Evolutionary conservation across 495 filamentous ascomycete genomes (phyloP), one percentile per base, ranked within the genome.

Genomic region (Extremus antarcticus): DNA sequence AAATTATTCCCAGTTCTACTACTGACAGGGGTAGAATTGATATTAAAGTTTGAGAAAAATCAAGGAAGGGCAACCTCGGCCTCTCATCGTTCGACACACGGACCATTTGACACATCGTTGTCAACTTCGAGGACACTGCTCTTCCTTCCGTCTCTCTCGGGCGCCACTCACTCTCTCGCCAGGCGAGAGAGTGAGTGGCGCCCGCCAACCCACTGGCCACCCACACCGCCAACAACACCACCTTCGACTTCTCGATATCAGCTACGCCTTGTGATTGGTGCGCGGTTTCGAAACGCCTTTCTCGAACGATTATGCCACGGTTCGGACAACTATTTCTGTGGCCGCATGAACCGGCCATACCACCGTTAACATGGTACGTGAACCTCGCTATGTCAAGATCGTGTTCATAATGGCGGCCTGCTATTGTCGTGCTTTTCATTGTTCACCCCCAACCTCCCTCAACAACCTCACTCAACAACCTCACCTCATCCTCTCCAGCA

Each of bases 311-410:
- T 35, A 43, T 49, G 21, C 22, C 29, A n/a, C 43, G 58, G 56
- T 56, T 60, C 53, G 50, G 53, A 52, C 58, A 48, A 56, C 24
- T 11, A 35, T 20, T 16, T 53, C 35, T 38, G 38, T 35, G 45
- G 59, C 29, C 56, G 56, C 59, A 62, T 62, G 59, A n/a, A 62
- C 59, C 40, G 59, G 56, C 59, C 59, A 39, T 46, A 50, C 56
- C 48, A n/a, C 25, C 16, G 51, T 45, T 47, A 50, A 53, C 50
- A 54, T 58, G 59, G 59, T 61, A 41, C 54, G 59, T 61, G 11
- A n/a, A 7, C 20, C 32, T 55, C 19, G 24, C 48, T 51, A 24
- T 46, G 43, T 46, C 19, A 8, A 39, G 35, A n/a, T 9, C 7
- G 10, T n/a, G 8, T 45, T 45, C 41, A 17, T 45, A 48, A 25